These are phyloP conservation scores for Venturiaceae sp. DNA, from an alignment of 2,329 filamentous ascomycete genomes.

Conservation along the genomic window DNA sequence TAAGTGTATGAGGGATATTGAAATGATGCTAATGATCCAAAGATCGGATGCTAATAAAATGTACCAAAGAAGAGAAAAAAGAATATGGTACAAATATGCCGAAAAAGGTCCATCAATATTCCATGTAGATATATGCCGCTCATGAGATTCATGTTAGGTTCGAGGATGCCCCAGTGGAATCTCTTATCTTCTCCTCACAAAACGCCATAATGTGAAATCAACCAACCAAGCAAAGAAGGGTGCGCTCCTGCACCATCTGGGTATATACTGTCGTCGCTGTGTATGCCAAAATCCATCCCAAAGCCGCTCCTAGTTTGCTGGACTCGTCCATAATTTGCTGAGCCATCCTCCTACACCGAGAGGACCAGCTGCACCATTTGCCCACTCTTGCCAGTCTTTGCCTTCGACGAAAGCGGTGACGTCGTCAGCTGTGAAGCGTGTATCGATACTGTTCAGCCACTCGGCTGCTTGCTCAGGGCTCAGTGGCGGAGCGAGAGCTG, in stretches of 20 bases:
- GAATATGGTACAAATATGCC: no score
- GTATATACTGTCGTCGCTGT: neutral
- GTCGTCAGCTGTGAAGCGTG: conserved; percentile 27
- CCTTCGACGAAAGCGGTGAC: conserved; percentile 30
- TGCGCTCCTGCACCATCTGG: neutral
- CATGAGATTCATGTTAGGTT: no score
- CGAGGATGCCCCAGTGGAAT: no score
- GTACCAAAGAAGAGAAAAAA: no score
- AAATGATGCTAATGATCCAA: no score
- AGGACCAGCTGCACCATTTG: conserved; percentile 4
- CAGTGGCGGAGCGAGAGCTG: neutral
- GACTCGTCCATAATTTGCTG: conserved; percentile 7
- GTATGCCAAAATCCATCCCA: neutral
- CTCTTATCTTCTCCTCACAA: no score
- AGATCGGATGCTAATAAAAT: no score
- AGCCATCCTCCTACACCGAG: conserved; percentile 8
- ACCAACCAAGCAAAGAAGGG: neutral
- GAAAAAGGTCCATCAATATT: no score
- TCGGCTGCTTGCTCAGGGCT: conserved; percentile 13
- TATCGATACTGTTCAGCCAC: conserved; percentile 26
- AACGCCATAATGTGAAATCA: no score
- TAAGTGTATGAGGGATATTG: no score
- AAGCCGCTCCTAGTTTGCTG: neutral
- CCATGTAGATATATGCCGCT: no score
- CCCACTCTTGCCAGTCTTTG: conserved; percentile 22